Base-by-base conservation (phyloP, 179 eudicot genomes). In the Beta macrorhiza region DNA sequence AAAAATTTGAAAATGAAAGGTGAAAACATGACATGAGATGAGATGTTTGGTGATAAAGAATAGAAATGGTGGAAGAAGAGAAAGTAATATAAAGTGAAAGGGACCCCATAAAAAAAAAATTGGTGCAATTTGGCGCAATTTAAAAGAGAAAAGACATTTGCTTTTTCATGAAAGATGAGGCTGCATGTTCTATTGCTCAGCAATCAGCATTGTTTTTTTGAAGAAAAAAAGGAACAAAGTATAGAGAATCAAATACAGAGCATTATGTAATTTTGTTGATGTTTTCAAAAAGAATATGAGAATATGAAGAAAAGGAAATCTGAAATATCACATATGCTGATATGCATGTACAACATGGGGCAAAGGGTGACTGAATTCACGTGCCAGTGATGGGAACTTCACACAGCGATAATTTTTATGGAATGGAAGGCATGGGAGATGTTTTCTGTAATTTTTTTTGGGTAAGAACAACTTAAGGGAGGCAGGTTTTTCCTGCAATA, bases 121-220 rank as follows among this genome's bases (percentile, higher is more conserved):
- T 79, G 81, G 81, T 72, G 83, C 81, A 85, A 78, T 59, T 82
- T 68, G 82, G 79, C 58, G 84, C 59, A 58, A 58, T 63, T 72
- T 16, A 63, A 52, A 74, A 61, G 61, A 58, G 37, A 58, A 82
- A 80, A 76, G 72, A 78, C 74, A 84, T 75, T 78, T 88, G 83
- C 91, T 90, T 92, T 90, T 90, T 80, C 62, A 85, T 63, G 67
- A 82, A 90, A 87, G 85, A 53, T 83, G 81, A 78, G 79, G 72
- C 47, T 84, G 87, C 86, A 85, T 87, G 86, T 84, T 81, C 76
- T 79, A 64, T 62, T 73, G 82, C 72, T 82, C 59, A 64, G 64
- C 80, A 78, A 78, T 79, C 25, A 65, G 61, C 79, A 78, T 74
- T 83, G 12, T 72, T 20, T 19, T 61, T 61, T 78, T 47, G 72